Evolutionary conservation across 371 early-diverging fungal species (phyloP).

Genomic region (Haplosporangium sp.): DNA sequence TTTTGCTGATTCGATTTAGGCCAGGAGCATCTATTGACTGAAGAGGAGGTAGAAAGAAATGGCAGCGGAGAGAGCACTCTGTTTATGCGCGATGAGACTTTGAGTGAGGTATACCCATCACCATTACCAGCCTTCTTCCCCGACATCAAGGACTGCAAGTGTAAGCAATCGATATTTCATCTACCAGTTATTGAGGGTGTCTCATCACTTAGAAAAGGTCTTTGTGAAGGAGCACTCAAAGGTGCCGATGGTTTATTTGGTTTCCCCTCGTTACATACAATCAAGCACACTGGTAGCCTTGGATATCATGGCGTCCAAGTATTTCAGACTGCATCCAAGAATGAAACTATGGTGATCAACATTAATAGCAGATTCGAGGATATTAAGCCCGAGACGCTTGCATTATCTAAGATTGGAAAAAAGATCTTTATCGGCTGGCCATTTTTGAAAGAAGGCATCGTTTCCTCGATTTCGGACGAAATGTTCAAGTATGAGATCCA

Average conservation of each 20-base stretch:
- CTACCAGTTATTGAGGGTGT: conserved; percentile 69
- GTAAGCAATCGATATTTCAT: conserved; percentile 60
- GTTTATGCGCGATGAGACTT: conserved; percentile 67
- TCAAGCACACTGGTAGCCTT: conserved; percentile 76
- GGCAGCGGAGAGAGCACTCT: conserved; percentile 74
- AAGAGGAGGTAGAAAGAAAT: conserved; percentile 76
- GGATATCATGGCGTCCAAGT: conserved; percentile 85
- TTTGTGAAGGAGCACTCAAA: conserved; percentile 74
- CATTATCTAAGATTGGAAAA: conserved; percentile 65
- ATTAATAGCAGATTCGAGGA: conserved; percentile 68
- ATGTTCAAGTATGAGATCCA: conserved; percentile 73
- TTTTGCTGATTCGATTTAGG: conserved; percentile 27
- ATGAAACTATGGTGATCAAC: conserved; percentile 86
- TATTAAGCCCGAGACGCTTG: conserved; percentile 63
- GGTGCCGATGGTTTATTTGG: conserved; percentile 85
- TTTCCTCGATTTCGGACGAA: conserved; percentile 82
- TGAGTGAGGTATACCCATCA: conserved; percentile 67
- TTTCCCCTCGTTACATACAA: conserved; percentile 89
- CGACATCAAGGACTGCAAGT: conserved; percentile 69
- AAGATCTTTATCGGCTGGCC: conserved; percentile 86
- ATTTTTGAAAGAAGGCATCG: conserved; percentile 83
- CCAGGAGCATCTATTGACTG: conserved; percentile 74
- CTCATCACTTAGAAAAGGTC: conserved; percentile 67
- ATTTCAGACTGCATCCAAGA: conserved; percentile 85
- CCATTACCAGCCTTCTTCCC: conserved; percentile 77